Base-by-base conservation (phyloP, 73 alveolate species). In the Tetrahymena thermophila region DNA sequence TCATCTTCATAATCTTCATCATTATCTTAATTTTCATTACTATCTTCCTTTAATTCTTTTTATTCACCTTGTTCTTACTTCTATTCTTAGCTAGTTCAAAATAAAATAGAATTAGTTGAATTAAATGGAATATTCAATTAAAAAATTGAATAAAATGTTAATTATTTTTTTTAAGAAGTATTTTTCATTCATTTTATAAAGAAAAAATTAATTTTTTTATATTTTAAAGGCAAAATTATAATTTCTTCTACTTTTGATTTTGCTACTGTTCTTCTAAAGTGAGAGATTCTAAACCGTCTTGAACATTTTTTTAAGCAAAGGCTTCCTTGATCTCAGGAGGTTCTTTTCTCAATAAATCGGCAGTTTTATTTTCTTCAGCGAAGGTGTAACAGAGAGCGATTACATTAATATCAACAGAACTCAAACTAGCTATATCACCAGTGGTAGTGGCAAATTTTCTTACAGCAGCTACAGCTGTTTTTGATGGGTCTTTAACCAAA, bases 341-440 rank as follows among this genome's bases (percentile, higher is more conserved):
- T 71, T 71, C 89, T 31, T 71, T 71, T 71, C 89, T 71, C 89
- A 71, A 71, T 10, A 71, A 31, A 21, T 71, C 37, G n/a, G 37
- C 89, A 1, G 89, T 7, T 71, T 71, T 71, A 43, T 89, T 85
- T 42, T 43, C 43, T 56, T 95, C 97, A 21, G 94, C 94, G 31
- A 89, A 95, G 35, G 95, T 89, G 84, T 38, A 43, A 23, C 95
- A 94, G 35, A 95, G 93, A 35, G 97, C 97, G 35, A 95, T 95
- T 4, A 95, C 43, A 85, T 95, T 94, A 85, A 95, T 85, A 95
- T 95, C 97, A 34, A 89, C 85, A 21, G 93, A 57, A 34, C 95
- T 85, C 28, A 95, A 56, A 28, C 94, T 85, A 42, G 97, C 95
- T 25, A 95, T 95, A 43, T 95, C 97, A 43, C 95, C 95, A 43